Evolutionary conservation across 2,329 filamentous ascomycete genomes (phyloP).

Genomic region (Fusarium xyrophilum): DNA sequence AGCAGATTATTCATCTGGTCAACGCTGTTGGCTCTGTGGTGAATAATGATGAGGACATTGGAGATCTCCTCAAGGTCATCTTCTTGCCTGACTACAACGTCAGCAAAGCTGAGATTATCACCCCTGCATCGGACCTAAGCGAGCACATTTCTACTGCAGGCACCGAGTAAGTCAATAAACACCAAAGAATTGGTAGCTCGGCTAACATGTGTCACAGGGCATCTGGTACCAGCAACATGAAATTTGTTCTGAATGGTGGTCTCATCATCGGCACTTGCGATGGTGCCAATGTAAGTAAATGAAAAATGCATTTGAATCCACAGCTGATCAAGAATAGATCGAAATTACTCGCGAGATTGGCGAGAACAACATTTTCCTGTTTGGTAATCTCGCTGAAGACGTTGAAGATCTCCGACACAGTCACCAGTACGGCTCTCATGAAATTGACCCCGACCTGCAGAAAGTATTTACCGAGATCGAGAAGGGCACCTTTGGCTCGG

Average conservation of each 20-base stretch:
- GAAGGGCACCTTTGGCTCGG: conserved; percentile 79
- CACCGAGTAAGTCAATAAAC: conserved; percentile 69
- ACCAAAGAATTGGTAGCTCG: background rate
- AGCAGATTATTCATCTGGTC: conserved; percentile 96
- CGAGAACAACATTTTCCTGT: conserved; percentile 97
- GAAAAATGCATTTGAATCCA: background rate
- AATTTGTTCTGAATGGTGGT: conserved; percentile 97
- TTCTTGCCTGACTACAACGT: conserved; percentile 99
- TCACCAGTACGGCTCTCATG: conserved; percentile 83
- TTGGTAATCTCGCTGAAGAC: conserved; percentile 93
- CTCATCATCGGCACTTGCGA: conserved; percentile 98
- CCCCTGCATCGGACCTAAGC: conserved; percentile 92
- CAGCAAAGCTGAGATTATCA: conserved; percentile 97
- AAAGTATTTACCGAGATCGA: conserved; percentile 87
- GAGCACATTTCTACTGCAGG: conserved; percentile 99
- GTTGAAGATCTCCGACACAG: conserved; percentile 93
- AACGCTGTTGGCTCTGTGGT: conserved; percentile 90
- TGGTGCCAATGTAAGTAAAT: conserved; percentile 73
- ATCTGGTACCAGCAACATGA: conserved; percentile 97
- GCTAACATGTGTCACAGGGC: conserved; percentile 48
- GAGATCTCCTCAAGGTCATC: conserved; percentile 93
- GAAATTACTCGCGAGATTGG: conserved; percentile 98
- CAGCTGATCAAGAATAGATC: conserved; percentile 54
- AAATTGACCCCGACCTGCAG: conserved; percentile 76
- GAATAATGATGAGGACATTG: conserved; percentile 90